Evolutionary conservation across 2,329 filamentous ascomycete genomes (phyloP), one percentile per base, ranked within the genome.

Genomic region (Aspergillus hortae): DNA sequence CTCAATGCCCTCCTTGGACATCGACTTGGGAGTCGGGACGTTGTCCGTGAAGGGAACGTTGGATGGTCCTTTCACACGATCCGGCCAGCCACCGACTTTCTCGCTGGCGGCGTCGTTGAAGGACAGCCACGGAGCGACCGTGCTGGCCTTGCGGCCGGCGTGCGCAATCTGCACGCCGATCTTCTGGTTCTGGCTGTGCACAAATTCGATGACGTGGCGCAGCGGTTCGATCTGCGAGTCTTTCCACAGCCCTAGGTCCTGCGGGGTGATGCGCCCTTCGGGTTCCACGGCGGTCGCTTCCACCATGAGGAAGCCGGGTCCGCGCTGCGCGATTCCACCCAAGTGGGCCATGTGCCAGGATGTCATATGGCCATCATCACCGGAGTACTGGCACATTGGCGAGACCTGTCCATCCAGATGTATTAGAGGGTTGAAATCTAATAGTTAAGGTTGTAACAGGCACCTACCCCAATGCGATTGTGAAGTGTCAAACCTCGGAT

Each of bases 331-430:
- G 60, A 91, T 91, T 56, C 89, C 85, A 52, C 90, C 89, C 14
- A 92, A 78, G 65, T 95, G 91, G 11, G 90, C 84, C 46, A 92
- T 76, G 69, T 95, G 90, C 82, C 86, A 96, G 67, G 88, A 80
- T 2, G 88, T 92, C 56, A 87, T 76, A 69, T 92, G 87, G 35
- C 92, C 85, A 65, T 87, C 80, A 36, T 84, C 65, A n/a, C 84
- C 81, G 4, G 79, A 83, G 70, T 88, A 88, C 67, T 88, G 85
- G 68, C 85, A 88, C 2, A 87, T 72, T 0, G 85, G 84, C 2
- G 82, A 44, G 17, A 49, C 44, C 48, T 59, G 6, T 36, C 12
- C 27, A 30, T 10, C 27, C 9, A 21, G 25, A 21, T 23, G 12
- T 23, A 17, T 41, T 12, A 27, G 46, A n/a, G 23, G 17, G 7